phyloP scores from a whole-genome alignment of 1,139 yeast genomes.

The Hansenula sp. region DNA sequence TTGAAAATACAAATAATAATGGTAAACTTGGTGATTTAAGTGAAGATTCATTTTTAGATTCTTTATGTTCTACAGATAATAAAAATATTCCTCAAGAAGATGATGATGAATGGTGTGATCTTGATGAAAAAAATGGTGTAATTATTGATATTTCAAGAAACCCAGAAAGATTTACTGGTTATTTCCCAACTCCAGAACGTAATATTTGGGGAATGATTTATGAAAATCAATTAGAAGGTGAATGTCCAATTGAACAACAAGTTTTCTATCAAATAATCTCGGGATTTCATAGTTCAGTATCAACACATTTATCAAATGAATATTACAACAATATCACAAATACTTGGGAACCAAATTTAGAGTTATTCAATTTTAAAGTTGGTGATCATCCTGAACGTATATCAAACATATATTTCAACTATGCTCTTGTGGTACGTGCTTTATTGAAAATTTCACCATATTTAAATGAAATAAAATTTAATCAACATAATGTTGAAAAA shows the following conservation, averaged over 20 bases:
- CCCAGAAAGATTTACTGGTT: conserved; percentile 96
- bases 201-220: conserved; percentile 94
- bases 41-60: conserved; percentile 36
- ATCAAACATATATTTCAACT: conserved; percentile 86
- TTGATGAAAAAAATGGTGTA: conserved; percentile 50
- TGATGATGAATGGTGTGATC: conserved; percentile 42
- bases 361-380: conserved; percentile 82
- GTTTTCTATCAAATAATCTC: conserved; percentile 82
- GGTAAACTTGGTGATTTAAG: conserved; percentile 56
- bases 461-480: conserved; percentile 44
- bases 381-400: conserved; percentile 88
- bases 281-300: conserved; percentile 95
- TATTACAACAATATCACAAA: conserved; percentile 70
- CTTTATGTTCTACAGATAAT: conserved; percentile 21
- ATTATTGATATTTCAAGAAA: conserved; percentile 82
- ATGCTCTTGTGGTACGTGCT: conserved; percentile 81
- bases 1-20: conserved; percentile 37
- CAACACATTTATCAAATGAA: conserved; percentile 88
- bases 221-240: conserved; percentile 56
- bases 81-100: conserved; percentile 22
- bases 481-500: conserved; percentile 39
- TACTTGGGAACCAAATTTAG: conserved; percentile 78
- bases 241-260: conserved; percentile 74
- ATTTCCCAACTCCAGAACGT: conserved; percentile 86
- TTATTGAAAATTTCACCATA: conserved; percentile 57